Evolutionary conservation across 768 basidiomycete species (phyloP).

Genomic region (Royoungia palumana): DNA sequence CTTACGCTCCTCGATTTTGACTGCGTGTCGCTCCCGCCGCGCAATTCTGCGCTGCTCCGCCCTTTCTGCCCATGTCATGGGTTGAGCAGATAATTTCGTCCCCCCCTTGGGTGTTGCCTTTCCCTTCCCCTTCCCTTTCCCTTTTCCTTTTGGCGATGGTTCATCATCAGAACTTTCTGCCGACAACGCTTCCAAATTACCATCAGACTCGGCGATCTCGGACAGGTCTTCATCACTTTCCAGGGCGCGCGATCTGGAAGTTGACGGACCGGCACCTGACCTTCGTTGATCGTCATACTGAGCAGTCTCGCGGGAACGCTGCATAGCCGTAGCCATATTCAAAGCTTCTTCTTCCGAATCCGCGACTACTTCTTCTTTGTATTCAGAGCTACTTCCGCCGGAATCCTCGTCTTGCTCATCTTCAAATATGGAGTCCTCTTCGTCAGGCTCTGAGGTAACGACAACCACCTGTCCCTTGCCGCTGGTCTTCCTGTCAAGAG

Average conservation of each 20-base stretch:
- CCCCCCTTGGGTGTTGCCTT: conserved; percentile 25
- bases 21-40: conserved; percentile 25
- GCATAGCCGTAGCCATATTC: conserved; percentile 57
- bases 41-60: conserved; percentile 13
- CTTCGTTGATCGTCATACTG: conserved; percentile 27
- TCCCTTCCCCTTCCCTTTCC: conserved; percentile 30
- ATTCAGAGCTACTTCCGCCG: conserved; percentile 57
- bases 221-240: conserved; percentile 14
- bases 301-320: conserved; percentile 46
- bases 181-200: conserved; percentile 9
- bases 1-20: conserved; percentile 46
- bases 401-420: conserved; percentile 48
- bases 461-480: conserved; percentile 28
- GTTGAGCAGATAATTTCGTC: conserved; percentile 1
- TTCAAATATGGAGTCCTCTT: conserved; percentile 33
- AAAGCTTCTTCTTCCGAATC: conserved; percentile 38
- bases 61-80: conserved; percentile 8
- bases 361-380: conserved; percentile 38
- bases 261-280: conserved; percentile 31
- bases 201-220: conserved; percentile 2
- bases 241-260: conserved; percentile 39
- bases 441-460: conserved; percentile 24
- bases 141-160: conserved; percentile 30
- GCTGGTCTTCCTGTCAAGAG: conserved; percentile 8
- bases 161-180: conserved; percentile 16